Evolutionary conservation across 163 green algal genomes (phyloP).

Genomic region (Scenedesmus sp.): DNA sequence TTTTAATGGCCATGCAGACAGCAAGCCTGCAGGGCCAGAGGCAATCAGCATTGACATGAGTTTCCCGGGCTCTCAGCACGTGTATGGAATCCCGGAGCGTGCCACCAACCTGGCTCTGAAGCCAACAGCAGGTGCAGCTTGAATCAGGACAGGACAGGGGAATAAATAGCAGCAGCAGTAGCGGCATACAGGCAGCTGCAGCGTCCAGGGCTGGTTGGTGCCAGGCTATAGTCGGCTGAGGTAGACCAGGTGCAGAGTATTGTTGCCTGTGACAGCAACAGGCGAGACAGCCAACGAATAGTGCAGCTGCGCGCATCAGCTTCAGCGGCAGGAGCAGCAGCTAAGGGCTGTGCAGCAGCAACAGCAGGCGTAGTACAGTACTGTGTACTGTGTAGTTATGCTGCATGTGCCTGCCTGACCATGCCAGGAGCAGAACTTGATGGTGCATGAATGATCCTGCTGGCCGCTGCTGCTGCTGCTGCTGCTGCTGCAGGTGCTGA

Average conservation of each 20-base stretch:
- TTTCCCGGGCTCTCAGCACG: slow-evolving; percentile 83
- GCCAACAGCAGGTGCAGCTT: slow-evolving; percentile 71
- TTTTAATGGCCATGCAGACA: slow-evolving; percentile 91
- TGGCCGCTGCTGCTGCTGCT: neutral
- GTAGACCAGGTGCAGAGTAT: neutral
- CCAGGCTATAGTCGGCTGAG: too few species aligned
- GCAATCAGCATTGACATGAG: slow-evolving; percentile 93
- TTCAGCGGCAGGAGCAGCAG: slow-evolving; percentile 19
- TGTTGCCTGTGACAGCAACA: neutral
- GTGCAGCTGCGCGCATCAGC: neutral
- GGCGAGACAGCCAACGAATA: neutral
- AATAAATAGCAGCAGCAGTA: neutral
- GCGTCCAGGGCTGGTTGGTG: neutral
- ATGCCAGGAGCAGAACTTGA: neutral
- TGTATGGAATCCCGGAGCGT: slow-evolving; percentile 91
- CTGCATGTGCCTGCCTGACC: neutral
- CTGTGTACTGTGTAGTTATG: neutral
- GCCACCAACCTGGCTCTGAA: slow-evolving; percentile 85
- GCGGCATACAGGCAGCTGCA: neutral
- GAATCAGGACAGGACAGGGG: neutral
- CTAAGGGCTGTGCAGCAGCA: neutral
- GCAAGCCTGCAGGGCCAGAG: slow-evolving; percentile 89
- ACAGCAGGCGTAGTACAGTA: neutral
- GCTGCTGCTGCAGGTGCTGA: slow-evolving; percentile 27
- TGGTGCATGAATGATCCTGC: neutral